These are phyloP conservation scores for Fraxinus quadrangulata DNA, from an alignment of 257 asterid genomes.

Conservation along the genomic window DNA sequence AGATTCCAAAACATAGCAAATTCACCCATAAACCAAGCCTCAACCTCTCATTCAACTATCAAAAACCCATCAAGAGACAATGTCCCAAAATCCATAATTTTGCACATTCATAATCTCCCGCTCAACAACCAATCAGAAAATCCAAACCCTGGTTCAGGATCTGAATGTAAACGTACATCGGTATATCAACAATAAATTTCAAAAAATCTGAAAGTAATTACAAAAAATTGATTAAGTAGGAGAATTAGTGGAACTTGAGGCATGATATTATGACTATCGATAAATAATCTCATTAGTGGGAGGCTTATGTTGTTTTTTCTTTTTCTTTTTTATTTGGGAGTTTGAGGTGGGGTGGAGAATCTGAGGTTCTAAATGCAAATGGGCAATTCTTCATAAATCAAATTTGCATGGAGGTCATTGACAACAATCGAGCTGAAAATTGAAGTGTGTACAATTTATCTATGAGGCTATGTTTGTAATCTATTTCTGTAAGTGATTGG, in stretches of 20 bases:
- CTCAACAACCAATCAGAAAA: slow-evolving; percentile 1
- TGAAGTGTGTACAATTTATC: background rate
- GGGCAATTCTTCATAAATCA: background rate
- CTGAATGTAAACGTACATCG: slow-evolving; percentile 6
- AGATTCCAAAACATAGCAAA: background rate
- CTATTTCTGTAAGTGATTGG: no score
- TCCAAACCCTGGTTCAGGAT: slow-evolving; percentile 20
- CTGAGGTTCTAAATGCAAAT: no score
- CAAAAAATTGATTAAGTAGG: background rate
- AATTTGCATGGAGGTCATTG: background rate
- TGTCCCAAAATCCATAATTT: background rate
- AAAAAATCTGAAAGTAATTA: background rate
- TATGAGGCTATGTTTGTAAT: no score
- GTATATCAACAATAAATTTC: background rate
- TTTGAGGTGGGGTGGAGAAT: background rate
- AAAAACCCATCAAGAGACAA: slow-evolving; percentile 34
- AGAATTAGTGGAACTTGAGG: background rate
- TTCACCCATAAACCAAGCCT: background rate
- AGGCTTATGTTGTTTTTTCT: background rate
- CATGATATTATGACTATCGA: background rate
- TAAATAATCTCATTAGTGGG: background rate
- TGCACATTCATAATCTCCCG: slow-evolving; percentile 2
- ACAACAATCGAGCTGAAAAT: background rate
- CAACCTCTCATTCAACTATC: background rate
- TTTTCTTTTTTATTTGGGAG: no score